Conservation (phyloP, 2,329 filamentous ascomycete species). For the Sporothrix mexicana region DNA sequence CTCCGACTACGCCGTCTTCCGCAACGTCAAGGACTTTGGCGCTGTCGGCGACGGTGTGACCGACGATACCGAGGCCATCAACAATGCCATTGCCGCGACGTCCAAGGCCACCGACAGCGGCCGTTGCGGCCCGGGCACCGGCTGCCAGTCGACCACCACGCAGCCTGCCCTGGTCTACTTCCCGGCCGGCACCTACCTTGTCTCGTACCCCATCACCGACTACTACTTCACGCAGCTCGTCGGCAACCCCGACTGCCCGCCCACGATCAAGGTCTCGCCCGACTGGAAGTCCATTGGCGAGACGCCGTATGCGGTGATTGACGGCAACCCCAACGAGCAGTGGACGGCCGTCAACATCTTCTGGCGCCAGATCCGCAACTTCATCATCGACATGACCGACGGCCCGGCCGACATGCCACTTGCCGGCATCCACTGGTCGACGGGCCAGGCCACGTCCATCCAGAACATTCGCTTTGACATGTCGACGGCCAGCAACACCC, state of each 20-base stretch:
- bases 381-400: constrained; percentile 60
- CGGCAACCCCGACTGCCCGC: constrained; percentile 35
- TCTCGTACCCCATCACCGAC: constrained; percentile 35
- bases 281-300: constrained; percentile 19
- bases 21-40: constrained; percentile 49
- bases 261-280: constrained; percentile 32
- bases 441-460: constrained; percentile 66
- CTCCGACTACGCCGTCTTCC: constrained; percentile 36
- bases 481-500: constrained; percentile 51
- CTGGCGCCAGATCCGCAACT: constrained; percentile 63
- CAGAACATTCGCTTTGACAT: constrained; percentile 62
- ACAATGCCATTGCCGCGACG: constrained; percentile 62
- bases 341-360: constrained; percentile 55
- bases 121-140: constrained; percentile 32
- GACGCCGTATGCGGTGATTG: constrained; percentile 30
- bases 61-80: constrained; percentile 75
- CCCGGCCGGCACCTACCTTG: constrained; percentile 36
- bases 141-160: constrained; percentile 35
- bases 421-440: constrained; percentile 70
- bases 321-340: constrained; percentile 56
- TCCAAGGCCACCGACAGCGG: background rate
- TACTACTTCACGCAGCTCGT: constrained; percentile 38
- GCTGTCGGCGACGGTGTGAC: constrained; percentile 74
- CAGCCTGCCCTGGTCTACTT: constrained; percentile 37
- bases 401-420: constrained; percentile 52